These are phyloP conservation scores for Diaporthe australafricana DNA, from an alignment of 2,329 filamentous ascomycete genomes.

Conservation along the genomic window DNA sequence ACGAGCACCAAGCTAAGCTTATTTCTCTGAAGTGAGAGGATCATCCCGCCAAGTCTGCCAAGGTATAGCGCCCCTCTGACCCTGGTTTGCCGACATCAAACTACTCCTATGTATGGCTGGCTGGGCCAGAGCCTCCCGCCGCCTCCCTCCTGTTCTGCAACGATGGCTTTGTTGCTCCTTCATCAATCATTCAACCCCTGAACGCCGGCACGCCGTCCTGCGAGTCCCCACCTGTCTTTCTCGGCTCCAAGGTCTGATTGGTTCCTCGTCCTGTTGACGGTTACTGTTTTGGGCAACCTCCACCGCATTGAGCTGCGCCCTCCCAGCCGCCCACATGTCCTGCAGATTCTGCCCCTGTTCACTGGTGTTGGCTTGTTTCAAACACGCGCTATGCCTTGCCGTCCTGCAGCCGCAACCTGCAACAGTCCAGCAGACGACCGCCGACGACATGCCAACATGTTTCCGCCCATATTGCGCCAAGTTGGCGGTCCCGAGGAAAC, in stretches of 20 bases:
- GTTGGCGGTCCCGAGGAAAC: conserved; percentile 21
- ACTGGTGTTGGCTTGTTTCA: conserved; percentile 32
- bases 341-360: conserved; percentile 23
- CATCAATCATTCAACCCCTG: conserved; percentile 4
- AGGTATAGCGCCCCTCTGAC: conserved; percentile 12
- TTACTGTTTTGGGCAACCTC: conserved; percentile 7
- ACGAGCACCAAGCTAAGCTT: conserved; percentile 26
- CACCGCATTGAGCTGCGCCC: conserved; percentile 25
- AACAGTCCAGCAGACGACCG: neutral
- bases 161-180: conserved; percentile 14
- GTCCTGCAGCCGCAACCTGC: conserved; percentile 24
- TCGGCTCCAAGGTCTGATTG: conserved; percentile 1
- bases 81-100: conserved; percentile 19
- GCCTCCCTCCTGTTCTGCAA: conserved; percentile 1
- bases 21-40: conserved; percentile 33
- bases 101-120: neutral
- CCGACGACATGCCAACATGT: conserved; percentile 22
- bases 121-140: conserved; percentile 4
- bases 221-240: neutral
- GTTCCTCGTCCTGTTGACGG: conserved; percentile 12
- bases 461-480: conserved; percentile 24
- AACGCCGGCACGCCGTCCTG: conserved; percentile 10
- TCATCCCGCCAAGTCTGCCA: conserved; percentile 31
- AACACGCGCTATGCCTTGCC: conserved; percentile 28
- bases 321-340: conserved; percentile 25